Base-by-base conservation (phyloP, 352 stramenopile species). In the Phytophthora vignae region DNA sequence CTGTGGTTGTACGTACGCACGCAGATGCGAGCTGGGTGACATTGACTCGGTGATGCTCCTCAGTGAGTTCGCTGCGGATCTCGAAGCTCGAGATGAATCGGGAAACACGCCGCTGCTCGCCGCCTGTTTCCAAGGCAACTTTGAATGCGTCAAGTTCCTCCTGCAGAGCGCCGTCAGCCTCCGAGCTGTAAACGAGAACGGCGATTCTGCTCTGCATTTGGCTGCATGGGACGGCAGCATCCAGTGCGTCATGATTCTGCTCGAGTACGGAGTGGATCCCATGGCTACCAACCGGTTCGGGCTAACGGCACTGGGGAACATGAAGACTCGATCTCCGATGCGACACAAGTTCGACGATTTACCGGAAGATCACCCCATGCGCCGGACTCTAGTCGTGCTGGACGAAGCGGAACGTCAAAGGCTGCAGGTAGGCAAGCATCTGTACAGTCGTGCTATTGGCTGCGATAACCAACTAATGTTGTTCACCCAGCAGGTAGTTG, bases 331-430 rank as follows among this genome's bases (percentile, higher is more conserved):
- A 38, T 90, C 82, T n/a, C 78, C 81, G 1, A 60, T 93, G 55
- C 75, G 85, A 1, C 83, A 91, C 64, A 88, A 87, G n/a, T 90
- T 93, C 48, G 79, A 91, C 19, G 82, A 90, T 52, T 64, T 93
- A 21, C 60, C 72, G 7, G 54, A 68, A 27, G 74, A 83, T 10
- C 85, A 93, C 31, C 82, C 80, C 2, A 90, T 93, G 67, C 64
- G 74, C 1, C 71, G 66, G 40, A 89, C 82, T 10, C 70, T 93
- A 0, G 19, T 75, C 12, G 46, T 91, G 3, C 55, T 93, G 8
- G 78, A 90, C 38, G 77, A 84, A 31, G 69, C 69, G 7, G 69
- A 79, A 61, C 65, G 38, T 53, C 71, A 74, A 0, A 59, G 52
- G 17, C 52, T 52, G 22, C 61, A 87, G 73, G 73, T 84, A 53